Evolutionary conservation across 345 rosid species (phyloP).

Genomic region (Eucalyptus shirleyi): DNA sequence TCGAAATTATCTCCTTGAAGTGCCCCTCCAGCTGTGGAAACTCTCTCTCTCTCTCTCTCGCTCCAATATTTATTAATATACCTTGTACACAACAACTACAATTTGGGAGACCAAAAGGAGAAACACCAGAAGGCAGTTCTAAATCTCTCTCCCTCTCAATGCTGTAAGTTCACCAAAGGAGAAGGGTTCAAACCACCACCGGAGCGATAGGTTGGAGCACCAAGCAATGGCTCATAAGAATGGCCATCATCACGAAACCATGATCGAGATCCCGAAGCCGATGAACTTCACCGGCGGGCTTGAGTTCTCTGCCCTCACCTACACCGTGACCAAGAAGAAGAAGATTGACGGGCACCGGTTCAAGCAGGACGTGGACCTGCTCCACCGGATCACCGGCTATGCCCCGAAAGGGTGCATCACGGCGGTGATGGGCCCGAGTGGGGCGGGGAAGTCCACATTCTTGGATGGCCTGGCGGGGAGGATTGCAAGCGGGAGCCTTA

Average conservation of each 20-base stretch:
- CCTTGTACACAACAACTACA: neutral
- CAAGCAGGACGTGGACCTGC: constrained; percentile 33
- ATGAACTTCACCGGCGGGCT: constrained; percentile 35
- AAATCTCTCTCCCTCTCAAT: neutral
- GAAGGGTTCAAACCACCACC: neutral
- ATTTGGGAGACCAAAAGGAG: neutral
- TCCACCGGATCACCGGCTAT: constrained; percentile 43
- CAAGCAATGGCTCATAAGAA: constrained; percentile 7
- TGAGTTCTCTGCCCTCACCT: constrained; percentile 34
- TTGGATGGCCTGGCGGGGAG: constrained; percentile 52
- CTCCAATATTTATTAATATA: neutral
- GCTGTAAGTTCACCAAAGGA: neutral
- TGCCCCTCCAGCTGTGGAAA: constrained; percentile 9
- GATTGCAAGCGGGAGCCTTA: constrained; percentile 50
- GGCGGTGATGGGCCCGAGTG: constrained; percentile 71
- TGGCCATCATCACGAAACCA: constrained; percentile 4
- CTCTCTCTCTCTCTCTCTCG: neutral
- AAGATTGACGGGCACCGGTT: constrained; percentile 32
- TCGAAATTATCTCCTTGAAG: constrained; percentile 11
- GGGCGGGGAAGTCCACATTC: constrained; percentile 61
- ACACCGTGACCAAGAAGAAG: constrained; percentile 31
- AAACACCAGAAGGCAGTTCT: neutral
- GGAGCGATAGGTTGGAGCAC: neutral
- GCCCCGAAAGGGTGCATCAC: constrained; percentile 60
- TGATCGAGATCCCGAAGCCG: constrained; percentile 27